phyloP scores from a whole-genome alignment of 768 basidiomycete species.

The Lactarius akahatsu region DNA sequence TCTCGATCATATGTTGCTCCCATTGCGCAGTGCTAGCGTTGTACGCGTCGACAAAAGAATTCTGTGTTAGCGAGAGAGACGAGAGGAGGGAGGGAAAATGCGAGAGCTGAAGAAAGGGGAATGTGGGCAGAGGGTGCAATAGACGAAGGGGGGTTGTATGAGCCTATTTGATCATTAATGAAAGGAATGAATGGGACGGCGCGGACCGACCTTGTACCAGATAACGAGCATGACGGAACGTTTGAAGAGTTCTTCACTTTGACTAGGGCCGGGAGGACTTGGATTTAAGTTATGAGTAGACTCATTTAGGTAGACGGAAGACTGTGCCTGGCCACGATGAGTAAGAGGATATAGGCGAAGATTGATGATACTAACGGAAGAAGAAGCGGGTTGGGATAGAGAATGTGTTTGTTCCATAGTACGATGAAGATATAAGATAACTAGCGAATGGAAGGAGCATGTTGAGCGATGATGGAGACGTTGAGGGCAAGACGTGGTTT shows the following conservation, averaged over 20 bases:
- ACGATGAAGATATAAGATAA: slow-evolving; percentile 3
- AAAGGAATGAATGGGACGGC: background rate
- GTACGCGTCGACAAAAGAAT: slow-evolving; percentile 62
- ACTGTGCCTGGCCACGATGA: slow-evolving; percentile 11
- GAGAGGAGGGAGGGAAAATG: slow-evolving; percentile 50
- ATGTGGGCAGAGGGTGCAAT: slow-evolving; percentile 46
- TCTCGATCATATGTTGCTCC: slow-evolving; percentile 63
- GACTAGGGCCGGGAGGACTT: slow-evolving; percentile 15
- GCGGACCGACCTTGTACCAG: slow-evolving; percentile 59
- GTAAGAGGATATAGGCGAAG: background rate
- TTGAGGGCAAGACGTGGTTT: slow-evolving; percentile 15
- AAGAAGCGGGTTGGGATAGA: slow-evolving; percentile 14
- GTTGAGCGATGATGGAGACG: slow-evolving; percentile 13
- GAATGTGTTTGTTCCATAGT: slow-evolving; percentile 21
- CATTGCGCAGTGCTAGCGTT: slow-evolving; percentile 54
- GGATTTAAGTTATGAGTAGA: slow-evolving; percentile 12
- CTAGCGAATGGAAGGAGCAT: slow-evolving; percentile 16
- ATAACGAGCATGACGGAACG: slow-evolving; percentile 64
- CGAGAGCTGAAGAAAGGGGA: slow-evolving; percentile 63
- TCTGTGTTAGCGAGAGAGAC: slow-evolving; percentile 52
- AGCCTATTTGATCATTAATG: slow-evolving; percentile 22
- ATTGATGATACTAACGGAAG: slow-evolving; percentile 21
- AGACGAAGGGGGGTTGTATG: slow-evolving; percentile 31
- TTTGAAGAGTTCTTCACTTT: slow-evolving; percentile 40
- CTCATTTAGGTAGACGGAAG: slow-evolving; percentile 24